Base-by-base conservation (phyloP, 2,329 filamentous ascomycete species). In the Metarhizium guizhouense region DNA sequence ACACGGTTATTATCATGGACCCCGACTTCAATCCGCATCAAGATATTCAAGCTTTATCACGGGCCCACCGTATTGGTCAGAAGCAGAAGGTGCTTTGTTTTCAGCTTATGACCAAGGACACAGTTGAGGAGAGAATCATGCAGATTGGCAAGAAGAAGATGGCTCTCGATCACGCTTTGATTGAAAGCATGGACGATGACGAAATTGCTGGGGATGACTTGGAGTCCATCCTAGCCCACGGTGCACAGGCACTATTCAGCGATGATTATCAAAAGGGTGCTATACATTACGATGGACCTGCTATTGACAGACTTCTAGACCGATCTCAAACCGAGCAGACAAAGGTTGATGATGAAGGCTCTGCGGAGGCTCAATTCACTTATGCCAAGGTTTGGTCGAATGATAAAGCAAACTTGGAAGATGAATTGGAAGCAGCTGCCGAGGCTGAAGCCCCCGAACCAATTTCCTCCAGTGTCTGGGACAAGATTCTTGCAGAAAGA, bases 1-100 rank as follows among this genome's bases (percentile, higher is more conserved):
- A 99, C 66, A 99, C 94, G 0, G 95, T 99, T 58, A 96, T 99
- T 61, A 96, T 99, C 61, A 84, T 97, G 61, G 92, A 99, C 64
- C 90, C 90, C 0, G 94, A 99, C 67, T 97, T 95, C 76, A 99
- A 99, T 59, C 94, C 94, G 0, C 94, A 99, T 66, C 94, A 99
- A 70, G 95, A 99, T 65, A 88, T 99, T 45, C 94, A 99, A 69
- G 94, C 94, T 0, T 79, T 99, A 34, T 95, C 93, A 34, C 85
- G 95, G 61, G 94, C 93, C 18, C 94, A 99, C 70, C 87, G 94
- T 30, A 97, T 99, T 60, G 95, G 95, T 0, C 95, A 99, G 71
- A 90, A 91, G 70, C 91, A 94, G 62, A 96, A 95, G 64, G 94
- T 99, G 0, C 79, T 99, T 2, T 95, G 95, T 61, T 96, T 97